These are phyloP conservation scores for Fusarium albosuccineum DNA, from an alignment of 2,329 filamentous ascomycete genomes.

Conservation along the genomic window DNA sequence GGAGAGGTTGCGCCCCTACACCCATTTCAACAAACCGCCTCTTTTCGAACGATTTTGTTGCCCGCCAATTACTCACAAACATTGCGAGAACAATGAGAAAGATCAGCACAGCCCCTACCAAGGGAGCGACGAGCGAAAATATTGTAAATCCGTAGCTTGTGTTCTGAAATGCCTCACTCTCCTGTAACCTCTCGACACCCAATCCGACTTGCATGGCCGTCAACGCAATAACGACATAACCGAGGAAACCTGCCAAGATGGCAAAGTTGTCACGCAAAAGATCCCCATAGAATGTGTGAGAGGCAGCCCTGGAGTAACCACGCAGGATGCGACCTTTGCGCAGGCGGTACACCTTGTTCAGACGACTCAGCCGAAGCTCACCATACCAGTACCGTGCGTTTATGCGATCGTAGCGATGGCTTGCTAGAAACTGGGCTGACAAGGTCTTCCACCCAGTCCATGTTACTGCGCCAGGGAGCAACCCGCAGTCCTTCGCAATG, in stretches of 20 bases:
- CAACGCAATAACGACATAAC: constrained; percentile 36
- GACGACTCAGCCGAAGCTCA: constrained; percentile 56
- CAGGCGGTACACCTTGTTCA: constrained; percentile 50
- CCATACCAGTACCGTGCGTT: constrained; percentile 56
- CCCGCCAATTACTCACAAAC: constrained; percentile 34
- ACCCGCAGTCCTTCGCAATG: constrained; percentile 50
- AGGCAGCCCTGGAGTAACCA: constrained; percentile 35
- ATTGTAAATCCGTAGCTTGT: constrained; percentile 33
- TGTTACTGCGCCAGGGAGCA: constrained; percentile 52
- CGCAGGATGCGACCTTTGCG: constrained; percentile 28
- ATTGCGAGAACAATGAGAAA: constrained; percentile 33
- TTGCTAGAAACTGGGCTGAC: constrained; percentile 42
- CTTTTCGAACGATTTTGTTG: constrained; percentile 29
- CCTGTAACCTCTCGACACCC: constrained; percentile 13
- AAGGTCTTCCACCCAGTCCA: constrained; percentile 56
- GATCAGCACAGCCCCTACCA: constrained; percentile 27
- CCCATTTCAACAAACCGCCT: constrained; percentile 28
- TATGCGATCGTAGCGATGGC: constrained; percentile 49
- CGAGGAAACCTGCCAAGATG: constrained; percentile 32
- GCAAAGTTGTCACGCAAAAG: constrained; percentile 37
- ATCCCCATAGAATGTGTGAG: constrained; percentile 33
- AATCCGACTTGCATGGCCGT: constrained; percentile 37
- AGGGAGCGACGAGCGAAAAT: constrained; percentile 31
- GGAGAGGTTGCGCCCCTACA: neutral
- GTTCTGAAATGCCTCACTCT: constrained; percentile 21